phyloP scores from a whole-genome alignment of 2,329 filamentous ascomycete genomes.

The Lachnellula willkommii region DNA sequence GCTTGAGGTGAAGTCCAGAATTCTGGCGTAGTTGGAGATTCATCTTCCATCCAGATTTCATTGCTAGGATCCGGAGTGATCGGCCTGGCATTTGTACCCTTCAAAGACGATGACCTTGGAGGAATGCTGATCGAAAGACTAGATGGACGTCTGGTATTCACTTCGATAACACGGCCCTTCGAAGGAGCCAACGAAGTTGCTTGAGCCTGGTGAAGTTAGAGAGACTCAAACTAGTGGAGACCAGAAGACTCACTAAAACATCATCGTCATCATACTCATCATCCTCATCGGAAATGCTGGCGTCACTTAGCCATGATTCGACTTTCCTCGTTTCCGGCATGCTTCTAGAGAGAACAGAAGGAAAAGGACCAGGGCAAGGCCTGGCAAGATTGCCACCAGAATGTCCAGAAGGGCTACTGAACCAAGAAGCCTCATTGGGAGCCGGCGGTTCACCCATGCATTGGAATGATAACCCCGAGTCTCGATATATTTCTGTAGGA shows the following conservation, averaged over 20 bases:
- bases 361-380: not conserved
- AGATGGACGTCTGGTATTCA: slow-evolving; percentile 10
- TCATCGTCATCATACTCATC: slow-evolving; percentile 5
- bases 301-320: slow-evolving; percentile 24
- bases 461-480: slow-evolving; percentile 26
- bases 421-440: slow-evolving; percentile 17
- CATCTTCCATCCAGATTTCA: slow-evolving; percentile 9
- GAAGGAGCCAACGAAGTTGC: slow-evolving; percentile 22
- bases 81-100: not conserved
- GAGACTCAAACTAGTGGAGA: not conserved
- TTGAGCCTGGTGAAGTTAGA: slow-evolving; percentile 15
- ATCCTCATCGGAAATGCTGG: slow-evolving; percentile 16
- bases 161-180: slow-evolving; percentile 22
- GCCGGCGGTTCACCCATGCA: slow-evolving; percentile 16
- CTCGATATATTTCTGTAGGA: slow-evolving; percentile 1
- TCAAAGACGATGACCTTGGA: slow-evolving; percentile 17
- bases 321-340: slow-evolving; percentile 12
- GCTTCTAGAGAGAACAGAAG: slow-evolving; percentile 1
- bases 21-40: not conserved
- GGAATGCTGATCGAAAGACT: slow-evolving; percentile 15
- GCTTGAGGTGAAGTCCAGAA: not conserved
- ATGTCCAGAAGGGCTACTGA: slow-evolving; percentile 10
- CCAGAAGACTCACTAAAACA: slow-evolving; percentile 18
- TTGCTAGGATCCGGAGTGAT: slow-evolving; percentile 1
- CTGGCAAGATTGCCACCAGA: not conserved